Percentiles rank a stretch among this genome's conserved stretches.
phyloP scores from a whole-genome alignment of 768 basidiomycete genomes.

The Podaxis sp. region DNA sequence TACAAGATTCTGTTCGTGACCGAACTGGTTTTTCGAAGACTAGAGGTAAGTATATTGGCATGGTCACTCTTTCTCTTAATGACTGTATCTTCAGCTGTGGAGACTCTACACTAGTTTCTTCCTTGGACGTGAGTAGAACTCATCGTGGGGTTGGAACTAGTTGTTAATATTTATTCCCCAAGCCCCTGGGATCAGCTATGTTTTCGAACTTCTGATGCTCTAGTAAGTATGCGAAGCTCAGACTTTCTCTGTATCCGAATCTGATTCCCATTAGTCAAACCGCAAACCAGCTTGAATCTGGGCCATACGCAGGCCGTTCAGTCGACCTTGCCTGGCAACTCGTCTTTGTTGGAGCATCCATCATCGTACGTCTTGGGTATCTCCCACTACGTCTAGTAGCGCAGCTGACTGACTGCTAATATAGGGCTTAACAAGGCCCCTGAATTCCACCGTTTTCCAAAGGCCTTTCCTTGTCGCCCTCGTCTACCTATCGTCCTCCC shows the following conservation, averaged over 20 bases:
- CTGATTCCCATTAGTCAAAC: constrained; percentile 47
- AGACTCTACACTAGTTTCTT: constrained; percentile 73
- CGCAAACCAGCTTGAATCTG: constrained; percentile 60
- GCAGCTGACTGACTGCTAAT: background rate
- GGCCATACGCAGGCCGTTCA: constrained; percentile 55
- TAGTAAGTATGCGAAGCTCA: constrained; percentile 43
- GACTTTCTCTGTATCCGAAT: background rate
- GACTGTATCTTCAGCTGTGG: constrained; percentile 53
- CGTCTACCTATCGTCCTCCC: constrained; percentile 64
- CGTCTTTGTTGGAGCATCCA: constrained; percentile 47
- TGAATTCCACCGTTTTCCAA: constrained; percentile 53
- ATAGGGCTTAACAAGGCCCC: constrained; percentile 56
- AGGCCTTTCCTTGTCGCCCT: constrained; percentile 67
- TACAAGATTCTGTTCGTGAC: constrained; percentile 57
- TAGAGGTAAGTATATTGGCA: constrained; percentile 44
- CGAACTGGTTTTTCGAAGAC: constrained; percentile 38
- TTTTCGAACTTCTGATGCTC: constrained; percentile 67
- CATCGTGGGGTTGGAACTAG: background rate
- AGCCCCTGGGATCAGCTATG: constrained; percentile 16
- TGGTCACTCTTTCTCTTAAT: background rate
- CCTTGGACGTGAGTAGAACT: constrained; percentile 39
- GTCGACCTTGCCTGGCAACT: constrained; percentile 81
- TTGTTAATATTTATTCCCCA: background rate
- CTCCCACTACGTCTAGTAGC: background rate
- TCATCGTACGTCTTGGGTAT: constrained; percentile 50